Base-by-base conservation (phyloP, 78 protist species). In the Isochrysis galbana region DNA sequence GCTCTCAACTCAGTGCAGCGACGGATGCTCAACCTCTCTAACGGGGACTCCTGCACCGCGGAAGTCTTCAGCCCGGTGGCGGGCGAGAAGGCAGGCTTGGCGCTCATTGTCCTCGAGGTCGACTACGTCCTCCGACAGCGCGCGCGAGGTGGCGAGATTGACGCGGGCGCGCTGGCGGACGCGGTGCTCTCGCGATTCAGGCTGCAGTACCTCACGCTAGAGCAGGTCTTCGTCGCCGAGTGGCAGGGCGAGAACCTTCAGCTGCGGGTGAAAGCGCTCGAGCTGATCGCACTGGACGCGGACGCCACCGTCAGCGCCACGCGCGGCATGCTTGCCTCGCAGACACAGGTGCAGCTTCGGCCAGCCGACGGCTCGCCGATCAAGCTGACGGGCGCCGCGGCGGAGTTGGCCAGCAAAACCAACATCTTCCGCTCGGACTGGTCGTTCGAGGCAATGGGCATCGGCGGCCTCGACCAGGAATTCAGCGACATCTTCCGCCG, bases 381-480 rank as follows among this genome's bases (percentile, higher is more conserved):
- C 47, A 83, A 90, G 74, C 47, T 94, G 74, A 86, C 41, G 26
- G 84, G 92, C 14, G 61, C 67, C 67, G 95, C 94, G 21, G 94
- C 82, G 87, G 11, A 74, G 48, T 39, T 19, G 34, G 39, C 5
- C n/a, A 7, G 10, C 41, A 4, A 32, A 26, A 41, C 47, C 25
- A 2, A 69, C 46, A 46, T 90, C 87, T 14, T 98, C 82, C 87
- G 91, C 39, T 91, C 90, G 26, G 97, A 97, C 89, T 98, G 95
- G 95, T 77, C 97, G 93, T 98, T 98, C 48, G 98, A 97, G 90
- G 82, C 93, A 72, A 97, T 97, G 98, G 99, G 99, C 67, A 98
- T 72, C 3, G 88, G 70, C 70, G 99, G 99, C 51, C 94, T 98
- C 41, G 99, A 98, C 93, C 26, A 26, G 1, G 99, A 98, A 93